Conservation (phyloP, 2,329 filamentous ascomycete genomes). For the Aspergillus glaucus region DNA sequence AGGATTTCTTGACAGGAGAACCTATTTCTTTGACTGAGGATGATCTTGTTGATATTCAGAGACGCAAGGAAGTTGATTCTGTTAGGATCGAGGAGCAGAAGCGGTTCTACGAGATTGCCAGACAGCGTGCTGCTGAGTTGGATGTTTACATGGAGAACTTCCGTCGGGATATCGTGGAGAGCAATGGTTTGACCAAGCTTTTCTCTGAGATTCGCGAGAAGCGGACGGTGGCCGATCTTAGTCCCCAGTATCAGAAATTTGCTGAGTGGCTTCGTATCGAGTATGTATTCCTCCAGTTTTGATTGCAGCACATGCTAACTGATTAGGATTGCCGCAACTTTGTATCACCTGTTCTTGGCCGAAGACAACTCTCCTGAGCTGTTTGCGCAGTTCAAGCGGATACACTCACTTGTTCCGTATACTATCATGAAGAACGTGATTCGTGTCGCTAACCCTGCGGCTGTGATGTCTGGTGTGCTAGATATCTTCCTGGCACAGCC, state of each 20-base stretch:
- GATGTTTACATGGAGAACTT: slow-evolving; percentile 96
- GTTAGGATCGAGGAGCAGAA: slow-evolving; percentile 87
- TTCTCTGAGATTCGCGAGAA: slow-evolving; percentile 93
- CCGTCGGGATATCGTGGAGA: slow-evolving; percentile 60
- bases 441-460: slow-evolving; percentile 88
- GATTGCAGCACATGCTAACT: slow-evolving; percentile 7
- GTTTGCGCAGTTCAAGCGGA: slow-evolving; percentile 87
- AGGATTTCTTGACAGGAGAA: slow-evolving; percentile 72
- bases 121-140: slow-evolving; percentile 80
- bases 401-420: slow-evolving; percentile 92
- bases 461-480: slow-evolving; percentile 91
- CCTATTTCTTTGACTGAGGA: slow-evolving; percentile 71
- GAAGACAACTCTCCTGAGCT: slow-evolving; percentile 97
- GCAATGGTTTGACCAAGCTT: slow-evolving; percentile 82
- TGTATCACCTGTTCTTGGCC: slow-evolving; percentile 94
- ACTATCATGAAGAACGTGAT: slow-evolving; percentile 94
- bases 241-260: slow-evolving; percentile 94
- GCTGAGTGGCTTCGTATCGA: slow-evolving; percentile 97
- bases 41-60: slow-evolving; percentile 73
- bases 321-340: slow-evolving; percentile 71
- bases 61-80: slow-evolving; percentile 75
- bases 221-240: slow-evolving; percentile 77
- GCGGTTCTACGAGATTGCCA: slow-evolving; percentile 90
- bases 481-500: slow-evolving; percentile 95
- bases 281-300: slow-evolving; percentile 24